Base-by-base conservation (phyloP, 805 yeast genomes). In the Myxozyma geophila region DNA sequence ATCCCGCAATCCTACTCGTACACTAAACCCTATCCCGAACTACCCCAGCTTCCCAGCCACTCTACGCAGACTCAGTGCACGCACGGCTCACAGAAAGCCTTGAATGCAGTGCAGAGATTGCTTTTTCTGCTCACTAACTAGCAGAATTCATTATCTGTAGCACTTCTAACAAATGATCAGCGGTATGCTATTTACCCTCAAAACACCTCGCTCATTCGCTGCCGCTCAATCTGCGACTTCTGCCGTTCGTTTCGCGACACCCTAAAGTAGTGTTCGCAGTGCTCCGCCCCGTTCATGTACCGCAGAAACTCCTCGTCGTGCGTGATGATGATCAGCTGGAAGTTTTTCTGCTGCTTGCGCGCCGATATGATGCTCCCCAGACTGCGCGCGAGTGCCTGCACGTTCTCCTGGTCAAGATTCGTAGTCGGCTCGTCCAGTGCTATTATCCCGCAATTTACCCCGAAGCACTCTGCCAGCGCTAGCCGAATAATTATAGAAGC, bases 351-450 rank as follows among this genome's bases (percentile, higher is more conserved):
- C 41, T 79, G 80, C 59, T 84, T 83, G 69, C 99, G 82, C 70
- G 85, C 76, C 46, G 86, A 87, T 62, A 95, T 90, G 58, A 95
- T 90, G 55, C 81, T 82, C 64, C 86, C 83, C 68, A 95, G 79
- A 1, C 97, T 87, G 68, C 81, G 84, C 0, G 98, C 99, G 64
- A 95, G 81, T 44, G 96, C 85, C 70, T 88, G 96, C 58, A 92
- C 86, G 72, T 95, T 95, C 63, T 89, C 97, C 55, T 83, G 85
- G 76, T 95, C 99, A 62, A 95, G 80, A 72, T 95, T 95, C 0
- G 99, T 95, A 0, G 99, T 95, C 8, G 99, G 99, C 77, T 95
- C 99, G 76, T 95, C 99, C 46, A 95, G 80, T 0, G 98, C 96
- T 70, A 95, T 90, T 76, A 95, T 89, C 55, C 99, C 99, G 78